Conservation (phyloP, 1,284 basidiomycete genomes). For the Ustilago cynodontis region DNA sequence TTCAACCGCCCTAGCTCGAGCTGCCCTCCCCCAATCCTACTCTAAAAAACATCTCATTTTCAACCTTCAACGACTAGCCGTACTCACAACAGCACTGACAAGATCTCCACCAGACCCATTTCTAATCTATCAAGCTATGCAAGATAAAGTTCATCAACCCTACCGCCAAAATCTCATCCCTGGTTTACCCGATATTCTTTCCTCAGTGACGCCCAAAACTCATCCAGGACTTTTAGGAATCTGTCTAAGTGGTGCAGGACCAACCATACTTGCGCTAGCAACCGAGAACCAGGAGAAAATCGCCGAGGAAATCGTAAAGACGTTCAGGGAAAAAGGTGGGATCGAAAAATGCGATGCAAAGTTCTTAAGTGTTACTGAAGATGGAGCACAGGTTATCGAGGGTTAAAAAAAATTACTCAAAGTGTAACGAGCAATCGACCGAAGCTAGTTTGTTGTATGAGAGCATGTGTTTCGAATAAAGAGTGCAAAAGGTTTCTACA, state of each 20-base stretch:
- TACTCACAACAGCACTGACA: slow-evolving; percentile 94
- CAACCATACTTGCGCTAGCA: slow-evolving; percentile 96
- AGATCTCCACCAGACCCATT: slow-evolving; percentile 90
- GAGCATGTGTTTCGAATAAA: no score
- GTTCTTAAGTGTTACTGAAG: slow-evolving; percentile 62
- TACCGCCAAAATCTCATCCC: slow-evolving; percentile 93
- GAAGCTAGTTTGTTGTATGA: no score
- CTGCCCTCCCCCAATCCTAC: slow-evolving; percentile 86
- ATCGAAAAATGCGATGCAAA: slow-evolving; percentile 61
- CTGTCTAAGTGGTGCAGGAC: slow-evolving; percentile 96
- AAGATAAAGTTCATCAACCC: slow-evolving; percentile 96
- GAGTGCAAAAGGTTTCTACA: no score
- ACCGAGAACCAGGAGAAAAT: slow-evolving; percentile 73
- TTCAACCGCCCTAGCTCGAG: slow-evolving; percentile 92
- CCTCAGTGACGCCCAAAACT: slow-evolving; percentile 84
- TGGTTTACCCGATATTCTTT: slow-evolving; percentile 77
- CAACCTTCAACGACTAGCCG: slow-evolving; percentile 95
- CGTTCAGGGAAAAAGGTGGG: slow-evolving; percentile 57
- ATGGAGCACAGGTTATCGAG: slow-evolving; percentile 50
- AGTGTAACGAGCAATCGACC: no score
- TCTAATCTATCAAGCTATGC: slow-evolving; percentile 99
- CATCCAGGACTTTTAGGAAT: slow-evolving; percentile 96
- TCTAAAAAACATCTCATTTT: slow-evolving; percentile 92
- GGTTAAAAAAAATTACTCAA: background rate
- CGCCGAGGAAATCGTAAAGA: slow-evolving; percentile 58